These are phyloP conservation scores for Auricularia cornea DNA, from an alignment of 768 basidiomycete genomes.

Conservation along the genomic window DNA sequence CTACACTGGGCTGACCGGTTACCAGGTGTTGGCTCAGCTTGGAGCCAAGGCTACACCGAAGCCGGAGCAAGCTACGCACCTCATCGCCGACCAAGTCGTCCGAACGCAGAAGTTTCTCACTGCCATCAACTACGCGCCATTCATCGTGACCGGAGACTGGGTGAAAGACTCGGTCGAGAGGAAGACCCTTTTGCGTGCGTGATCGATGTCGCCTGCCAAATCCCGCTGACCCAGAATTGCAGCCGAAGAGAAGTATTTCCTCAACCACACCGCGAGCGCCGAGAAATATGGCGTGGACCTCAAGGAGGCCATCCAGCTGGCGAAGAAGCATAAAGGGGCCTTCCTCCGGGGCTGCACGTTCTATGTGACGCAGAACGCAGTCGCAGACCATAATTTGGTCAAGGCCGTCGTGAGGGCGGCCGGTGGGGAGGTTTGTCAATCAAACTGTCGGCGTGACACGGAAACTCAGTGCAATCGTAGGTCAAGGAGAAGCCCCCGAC, in stretches of 20 bases:
- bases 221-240: neutral
- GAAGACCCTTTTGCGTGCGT: conserved; percentile 57
- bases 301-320: conserved; percentile 47
- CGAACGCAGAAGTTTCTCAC: conserved; percentile 86
- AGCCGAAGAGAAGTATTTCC: conserved; percentile 57
- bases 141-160: conserved; percentile 64
- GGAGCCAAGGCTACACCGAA: conserved; percentile 58
- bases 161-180: conserved; percentile 47
- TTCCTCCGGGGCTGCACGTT: conserved; percentile 61
- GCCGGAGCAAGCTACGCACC: conserved; percentile 67
- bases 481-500: neutral
- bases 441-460: conserved; percentile 13
- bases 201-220: neutral
- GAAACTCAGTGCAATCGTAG: conserved; percentile 36
- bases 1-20: neutral
- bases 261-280: conserved; percentile 58
- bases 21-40: conserved; percentile 51
- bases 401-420: conserved; percentile 60
- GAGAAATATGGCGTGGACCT: conserved; percentile 60
- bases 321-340: conserved; percentile 42
- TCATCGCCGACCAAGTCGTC: conserved; percentile 58
- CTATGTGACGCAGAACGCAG: conserved; percentile 64
- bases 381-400: conserved; percentile 43
- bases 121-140: conserved; percentile 56
- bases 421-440: conserved; percentile 58